A percentile compares a stretch with the other conserved stretches of the same genome.
phyloP scores from a whole-genome alignment of 202 grass and related monocot species.

The Eragrostis tef region DNA sequence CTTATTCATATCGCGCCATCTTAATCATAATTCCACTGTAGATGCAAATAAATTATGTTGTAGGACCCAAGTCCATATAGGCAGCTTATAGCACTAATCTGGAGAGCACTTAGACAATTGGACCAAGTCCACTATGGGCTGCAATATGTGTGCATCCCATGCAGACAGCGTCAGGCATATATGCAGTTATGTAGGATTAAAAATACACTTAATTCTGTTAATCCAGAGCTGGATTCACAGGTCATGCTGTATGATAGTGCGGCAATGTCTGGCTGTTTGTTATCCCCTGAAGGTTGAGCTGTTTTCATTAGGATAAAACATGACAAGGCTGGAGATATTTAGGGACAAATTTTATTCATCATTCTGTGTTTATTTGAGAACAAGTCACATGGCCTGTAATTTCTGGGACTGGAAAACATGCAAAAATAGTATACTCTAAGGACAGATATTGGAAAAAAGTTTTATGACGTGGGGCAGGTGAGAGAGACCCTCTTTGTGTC shows the following conservation, averaged over 20 bases:
- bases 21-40: slow-evolving; percentile 16
- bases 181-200: slow-evolving; percentile 1
- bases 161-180: not conserved
- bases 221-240: not conserved
- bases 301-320: not conserved
- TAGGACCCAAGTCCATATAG: slow-evolving; percentile 9
- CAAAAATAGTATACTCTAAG: not conserved
- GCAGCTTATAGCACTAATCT: slow-evolving; percentile 11
- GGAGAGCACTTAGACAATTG: not conserved
- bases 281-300: not conserved
- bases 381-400: not conserved
- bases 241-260: slow-evolving; percentile 2
- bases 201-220: not conserved
- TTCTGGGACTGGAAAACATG: not conserved
- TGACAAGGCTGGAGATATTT: not conserved
- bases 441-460: not conserved
- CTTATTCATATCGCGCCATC: slow-evolving; percentile 3
- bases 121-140: slow-evolving; percentile 17
- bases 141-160: not conserved
- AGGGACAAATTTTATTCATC: not conserved
- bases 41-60: not conserved
- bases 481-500: not conserved
- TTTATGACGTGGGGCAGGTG: not conserved
- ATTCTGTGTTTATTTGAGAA: not conserved
- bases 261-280: not conserved